Percentiles rank a stretch among this genome's conserved stretches.
Evolutionary conservation across 257 asterid species (phyloP).

Genomic region (Apocynum venetum): DNA sequence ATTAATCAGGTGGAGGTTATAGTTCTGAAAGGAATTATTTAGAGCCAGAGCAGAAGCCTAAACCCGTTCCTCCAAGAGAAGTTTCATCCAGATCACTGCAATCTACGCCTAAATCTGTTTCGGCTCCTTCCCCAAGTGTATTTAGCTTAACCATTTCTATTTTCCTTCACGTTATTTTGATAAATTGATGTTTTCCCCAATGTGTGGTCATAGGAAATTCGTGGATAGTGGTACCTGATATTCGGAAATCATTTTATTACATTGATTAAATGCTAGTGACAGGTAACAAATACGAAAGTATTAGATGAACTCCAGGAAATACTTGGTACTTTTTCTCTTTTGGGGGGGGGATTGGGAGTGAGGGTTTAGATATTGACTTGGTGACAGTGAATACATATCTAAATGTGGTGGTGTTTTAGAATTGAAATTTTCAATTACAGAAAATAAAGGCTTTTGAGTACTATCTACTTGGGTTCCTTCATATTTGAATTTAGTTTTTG

Average conservation of each 20-base stretch:
- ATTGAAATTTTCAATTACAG: no score
- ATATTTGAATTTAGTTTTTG: background rate
- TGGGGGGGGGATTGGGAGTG: no score
- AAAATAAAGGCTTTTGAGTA: background rate
- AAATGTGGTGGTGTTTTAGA: background rate
- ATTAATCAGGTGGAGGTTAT: constrained; percentile 61
- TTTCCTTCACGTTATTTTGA: background rate
- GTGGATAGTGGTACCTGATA: background rate
- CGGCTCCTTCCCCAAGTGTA: constrained; percentile 72
- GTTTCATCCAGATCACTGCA: constrained; percentile 63
- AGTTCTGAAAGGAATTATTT: constrained; percentile 61
- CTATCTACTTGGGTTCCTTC: background rate
- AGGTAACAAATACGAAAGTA: background rate
- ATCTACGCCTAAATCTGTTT: constrained; percentile 55
- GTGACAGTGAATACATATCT: background rate
- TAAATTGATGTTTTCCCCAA: background rate
- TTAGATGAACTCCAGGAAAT: background rate
- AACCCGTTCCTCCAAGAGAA: constrained; percentile 57
- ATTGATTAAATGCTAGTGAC: background rate
- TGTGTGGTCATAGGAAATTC: background rate
- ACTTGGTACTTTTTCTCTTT: background rate
- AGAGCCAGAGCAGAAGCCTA: constrained; percentile 62
- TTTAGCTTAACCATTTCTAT: constrained; percentile 19
- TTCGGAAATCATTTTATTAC: no score
- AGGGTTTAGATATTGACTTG: background rate